These are phyloP conservation scores for Aspergillus proliferans DNA, from an alignment of 2,329 filamentous ascomycete genomes.

Conservation along the genomic window DNA sequence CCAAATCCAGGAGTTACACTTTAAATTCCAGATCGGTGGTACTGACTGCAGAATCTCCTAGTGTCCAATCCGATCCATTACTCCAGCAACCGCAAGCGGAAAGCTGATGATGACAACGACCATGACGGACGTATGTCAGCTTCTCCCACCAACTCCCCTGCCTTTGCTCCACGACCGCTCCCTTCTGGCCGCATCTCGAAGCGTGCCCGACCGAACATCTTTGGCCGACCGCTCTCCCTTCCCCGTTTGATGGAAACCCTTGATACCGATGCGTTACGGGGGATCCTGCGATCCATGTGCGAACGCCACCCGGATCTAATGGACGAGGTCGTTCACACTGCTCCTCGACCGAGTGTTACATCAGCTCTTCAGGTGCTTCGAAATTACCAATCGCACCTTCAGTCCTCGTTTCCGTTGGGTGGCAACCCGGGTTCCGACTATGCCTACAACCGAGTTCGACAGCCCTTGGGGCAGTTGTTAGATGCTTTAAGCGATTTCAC, in stretches of 20 bases:
- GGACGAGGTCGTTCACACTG: conserved; percentile 73
- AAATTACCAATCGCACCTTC: conserved; percentile 73
- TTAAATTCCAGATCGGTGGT: conserved; percentile 1
- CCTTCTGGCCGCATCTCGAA: conserved; percentile 62
- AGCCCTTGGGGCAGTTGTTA: conserved; percentile 70
- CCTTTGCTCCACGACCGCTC: conserved; percentile 63
- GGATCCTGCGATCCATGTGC: conserved; percentile 83
- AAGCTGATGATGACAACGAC: conserved; percentile 68
- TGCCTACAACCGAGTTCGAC: conserved; percentile 85
- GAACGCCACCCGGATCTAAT: conserved; percentile 81
- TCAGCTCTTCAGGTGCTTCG: conserved; percentile 73
- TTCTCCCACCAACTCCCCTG: conserved; percentile 77
- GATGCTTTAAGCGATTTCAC: conserved; percentile 92
- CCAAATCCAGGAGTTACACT: neutral
- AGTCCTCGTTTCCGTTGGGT: conserved; percentile 74
- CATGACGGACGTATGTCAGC: conserved; percentile 81
- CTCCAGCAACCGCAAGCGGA: conserved; percentile 64
- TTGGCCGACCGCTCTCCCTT: conserved; percentile 59
- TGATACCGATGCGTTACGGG: conserved; percentile 74
- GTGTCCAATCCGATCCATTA: conserved; percentile 36
- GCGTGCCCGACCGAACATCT: conserved; percentile 61
- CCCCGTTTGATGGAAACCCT: conserved; percentile 89
- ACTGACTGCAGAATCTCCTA: conserved; percentile 15
- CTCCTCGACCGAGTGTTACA: conserved; percentile 77
- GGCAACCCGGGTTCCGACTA: conserved; percentile 84